Base-by-base conservation (phyloP, 768 basidiomycete species). In the Boletus vermiculosoides region DNA sequence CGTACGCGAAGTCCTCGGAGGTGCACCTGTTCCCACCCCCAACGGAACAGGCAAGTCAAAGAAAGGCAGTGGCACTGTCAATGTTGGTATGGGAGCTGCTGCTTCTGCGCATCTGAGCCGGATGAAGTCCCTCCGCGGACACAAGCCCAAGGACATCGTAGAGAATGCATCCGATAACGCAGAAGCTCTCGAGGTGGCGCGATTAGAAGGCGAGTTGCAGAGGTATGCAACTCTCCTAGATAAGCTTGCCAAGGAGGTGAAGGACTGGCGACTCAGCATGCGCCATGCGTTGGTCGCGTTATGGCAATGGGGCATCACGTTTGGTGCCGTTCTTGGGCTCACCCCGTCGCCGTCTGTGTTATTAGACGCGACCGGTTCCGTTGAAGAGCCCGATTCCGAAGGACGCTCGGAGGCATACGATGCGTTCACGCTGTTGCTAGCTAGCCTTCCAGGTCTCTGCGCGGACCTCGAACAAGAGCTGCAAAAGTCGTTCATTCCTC, bases 241-340 rank as follows among this genome's bases (percentile, higher is more conserved):
- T 53, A 76, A 79, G 56, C 81, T 91, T 53, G 83, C 86, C 39
- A 82, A 78, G 69, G 77, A 80, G 36, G 76, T 83, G n/a, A 74
- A 84, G 28, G 82, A 84, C 13, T 92, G 89, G 88, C 77, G 80
- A 10, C 73, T 78, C 48, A 74, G 73, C 52, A 81, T 83, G 72
- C 75, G 76, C 28, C 76, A 74, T 5, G 70, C 82, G 13, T 75
- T 86, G 48, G 70, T 74, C 31, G 75, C 74, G 11, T 75, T 92
- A 34, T 73, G 80, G 45, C 70, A 73, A 13, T 92, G 90, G 90
- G 81, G 86, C 12, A 64, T 79, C 30, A 75, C 78, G 25, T 92
- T 92, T 67, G 85, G 82, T 5, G 77, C 78, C 49, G 87, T 88
- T 15, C 85, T 90, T 23, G 87, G 87, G 3, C 71, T 90, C 56